Percentiles rank a stretch among this genome's conserved stretches.
These are phyloP conservation scores for Excoecaria cochinchinensis DNA, from an alignment of 345 rosid species.

Conservation along the genomic window DNA sequence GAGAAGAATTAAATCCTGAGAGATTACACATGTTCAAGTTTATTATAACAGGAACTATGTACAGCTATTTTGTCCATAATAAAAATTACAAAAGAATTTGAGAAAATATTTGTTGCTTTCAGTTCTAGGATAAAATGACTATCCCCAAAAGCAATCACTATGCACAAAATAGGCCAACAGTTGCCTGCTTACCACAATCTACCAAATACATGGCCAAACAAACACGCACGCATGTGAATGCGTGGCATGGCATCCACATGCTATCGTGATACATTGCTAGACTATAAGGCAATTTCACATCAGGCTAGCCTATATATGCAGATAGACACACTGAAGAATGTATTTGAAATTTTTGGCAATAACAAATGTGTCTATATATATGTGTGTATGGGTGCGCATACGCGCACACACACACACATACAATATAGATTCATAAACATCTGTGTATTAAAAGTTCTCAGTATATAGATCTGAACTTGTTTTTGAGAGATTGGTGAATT, in stretches of 20 bases:
- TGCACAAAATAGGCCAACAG: background rate
- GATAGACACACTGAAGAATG: background rate
- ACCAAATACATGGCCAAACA: too few relatives aligned
- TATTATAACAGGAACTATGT: background rate
- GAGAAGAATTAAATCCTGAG: conserved; percentile 35
- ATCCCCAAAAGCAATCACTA: background rate
- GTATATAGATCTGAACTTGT: background rate
- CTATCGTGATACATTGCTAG: background rate
- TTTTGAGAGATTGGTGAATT: background rate
- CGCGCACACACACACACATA: too few relatives aligned
- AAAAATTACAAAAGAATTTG: background rate
- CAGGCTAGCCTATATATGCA: background rate
- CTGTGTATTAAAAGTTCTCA: background rate
- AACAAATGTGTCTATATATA: background rate
- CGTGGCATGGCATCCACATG: background rate
- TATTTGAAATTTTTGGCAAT: background rate
- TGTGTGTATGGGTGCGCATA: too few relatives aligned
- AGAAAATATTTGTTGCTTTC: background rate
- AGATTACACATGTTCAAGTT: conserved; percentile 3
- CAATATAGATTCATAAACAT: background rate
- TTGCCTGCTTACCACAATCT: background rate
- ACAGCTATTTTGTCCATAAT: background rate
- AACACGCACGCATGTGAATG: too few relatives aligned
- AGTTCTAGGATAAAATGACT: background rate
- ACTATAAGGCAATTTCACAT: background rate